These are phyloP conservation scores for Neonectria coccinea DNA, from an alignment of 2,329 filamentous ascomycete species.

Conservation along the genomic window DNA sequence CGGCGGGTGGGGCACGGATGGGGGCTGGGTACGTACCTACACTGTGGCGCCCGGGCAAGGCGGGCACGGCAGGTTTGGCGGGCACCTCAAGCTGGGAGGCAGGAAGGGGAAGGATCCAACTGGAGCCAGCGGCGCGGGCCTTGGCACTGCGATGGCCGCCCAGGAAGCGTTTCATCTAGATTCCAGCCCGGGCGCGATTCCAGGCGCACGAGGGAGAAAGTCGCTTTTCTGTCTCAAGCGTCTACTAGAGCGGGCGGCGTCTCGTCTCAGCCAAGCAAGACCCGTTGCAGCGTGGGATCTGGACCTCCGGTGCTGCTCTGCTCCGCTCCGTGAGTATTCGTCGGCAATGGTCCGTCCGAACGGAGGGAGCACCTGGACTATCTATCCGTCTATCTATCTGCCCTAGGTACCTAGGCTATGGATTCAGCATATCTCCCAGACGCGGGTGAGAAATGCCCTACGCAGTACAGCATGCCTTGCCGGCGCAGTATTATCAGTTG, in stretches of 20 bases:
- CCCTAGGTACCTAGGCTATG: background rate
- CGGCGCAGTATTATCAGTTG: background rate
- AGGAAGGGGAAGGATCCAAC: constrained; percentile 6
- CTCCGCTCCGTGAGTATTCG: background rate
- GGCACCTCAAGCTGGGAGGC: constrained; percentile 21
- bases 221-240: constrained; percentile 8
- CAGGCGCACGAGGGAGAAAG: constrained; percentile 1
- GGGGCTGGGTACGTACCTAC: constrained; percentile 24
- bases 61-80: background rate
- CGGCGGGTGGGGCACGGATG: constrained; percentile 6
- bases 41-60: background rate
- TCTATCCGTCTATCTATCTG: too few species aligned
- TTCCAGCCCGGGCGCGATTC: constrained; percentile 19
- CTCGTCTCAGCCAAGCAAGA: constrained; percentile 5
- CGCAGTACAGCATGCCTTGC: background rate
- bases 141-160: constrained; percentile 19
- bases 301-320: constrained; percentile 8
- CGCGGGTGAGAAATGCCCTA: background rate
- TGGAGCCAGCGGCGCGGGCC: constrained; percentile 9
- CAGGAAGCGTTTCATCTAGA: constrained; percentile 31
- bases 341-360: constrained; percentile 5
- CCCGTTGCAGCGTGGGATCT: constrained; percentile 21
- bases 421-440: constrained; percentile 2
- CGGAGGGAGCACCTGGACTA: constrained; percentile 1
- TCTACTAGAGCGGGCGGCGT: constrained; percentile 11